Conservation (phyloP, 139 green algal genomes). For the Chlamydomonas schloesseri region DNA sequence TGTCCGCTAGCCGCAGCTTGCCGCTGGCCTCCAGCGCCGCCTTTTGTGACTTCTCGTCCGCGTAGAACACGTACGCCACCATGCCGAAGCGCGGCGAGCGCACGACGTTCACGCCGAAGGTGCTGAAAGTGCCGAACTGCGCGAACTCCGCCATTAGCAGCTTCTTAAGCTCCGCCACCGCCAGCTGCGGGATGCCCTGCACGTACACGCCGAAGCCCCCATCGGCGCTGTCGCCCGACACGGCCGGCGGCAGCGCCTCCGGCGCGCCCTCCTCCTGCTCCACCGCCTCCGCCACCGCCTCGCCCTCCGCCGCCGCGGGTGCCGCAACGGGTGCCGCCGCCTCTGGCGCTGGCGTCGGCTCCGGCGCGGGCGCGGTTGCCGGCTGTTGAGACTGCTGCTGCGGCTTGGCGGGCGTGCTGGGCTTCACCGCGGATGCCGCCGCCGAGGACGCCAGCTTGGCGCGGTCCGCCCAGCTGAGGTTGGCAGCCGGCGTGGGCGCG, state of each 20-base stretch:
- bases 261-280: background rate
- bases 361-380: background rate
- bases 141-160: conserved; percentile 14
- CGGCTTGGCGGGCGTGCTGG: background rate
- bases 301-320: background rate
- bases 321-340: background rate
- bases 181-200: conserved; percentile 25
- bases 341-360: background rate
- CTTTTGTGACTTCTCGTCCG: background rate
- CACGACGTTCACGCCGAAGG: conserved; percentile 18
- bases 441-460: conserved; percentile 13
- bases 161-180: background rate
- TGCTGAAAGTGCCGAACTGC: conserved; percentile 19
- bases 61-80: conserved; percentile 42
- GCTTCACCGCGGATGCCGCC: background rate
- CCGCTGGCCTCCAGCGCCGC: conserved; percentile 4
- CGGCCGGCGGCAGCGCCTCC: background rate
- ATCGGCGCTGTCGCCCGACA: background rate
- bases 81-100: conserved; percentile 35
- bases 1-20: conserved; percentile 29
- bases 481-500: background rate
- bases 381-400: background rate
- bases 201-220: conserved; percentile 24
- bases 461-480: conserved; percentile 52
- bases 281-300: background rate